These are phyloP conservation scores for Rhynchospora pubera DNA, from an alignment of 176 grass and related monocot species.

Conservation along the genomic window DNA sequence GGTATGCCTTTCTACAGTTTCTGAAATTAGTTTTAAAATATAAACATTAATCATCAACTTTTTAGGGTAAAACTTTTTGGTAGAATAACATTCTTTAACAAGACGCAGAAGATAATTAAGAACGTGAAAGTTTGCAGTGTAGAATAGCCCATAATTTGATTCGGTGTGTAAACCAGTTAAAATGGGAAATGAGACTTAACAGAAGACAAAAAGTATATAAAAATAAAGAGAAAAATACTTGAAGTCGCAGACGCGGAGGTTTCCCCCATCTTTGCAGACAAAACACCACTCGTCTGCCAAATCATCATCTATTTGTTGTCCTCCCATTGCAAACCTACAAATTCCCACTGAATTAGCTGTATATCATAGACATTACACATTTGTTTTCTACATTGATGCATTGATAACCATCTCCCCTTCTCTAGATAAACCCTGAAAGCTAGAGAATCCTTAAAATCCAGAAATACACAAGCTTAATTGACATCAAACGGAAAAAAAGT, in stretches of 20 bases:
- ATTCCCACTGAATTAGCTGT: background rate
- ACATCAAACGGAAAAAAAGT: background rate
- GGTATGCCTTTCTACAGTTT: slow-evolving; percentile 75
- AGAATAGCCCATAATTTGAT: background rate
- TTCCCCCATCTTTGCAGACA: slow-evolving; percentile 64
- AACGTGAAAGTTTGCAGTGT: background rate
- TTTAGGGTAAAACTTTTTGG: background rate
- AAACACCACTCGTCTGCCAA: slow-evolving; percentile 61
- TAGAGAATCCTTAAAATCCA: background rate
- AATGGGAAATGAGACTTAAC: background rate
- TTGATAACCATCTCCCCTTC: background rate
- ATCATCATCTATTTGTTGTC: slow-evolving; percentile 22
- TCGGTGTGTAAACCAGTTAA: background rate
- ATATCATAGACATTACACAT: background rate
- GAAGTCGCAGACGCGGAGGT: slow-evolving; percentile 49
- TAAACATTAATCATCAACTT: slow-evolving; percentile 6
- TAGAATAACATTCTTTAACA: background rate
- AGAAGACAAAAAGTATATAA: background rate
- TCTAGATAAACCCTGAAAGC: background rate
- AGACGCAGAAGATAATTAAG: background rate
- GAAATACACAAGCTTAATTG: no score
- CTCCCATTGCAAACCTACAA: slow-evolving; percentile 18
- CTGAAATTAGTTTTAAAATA: slow-evolving; percentile 30
- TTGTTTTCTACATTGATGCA: background rate
- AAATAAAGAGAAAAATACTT: slow-evolving; percentile 28